Percentiles rank a stretch among this genome's conserved stretches.
Evolutionary conservation across 1,284 basidiomycete genomes (phyloP).

Genomic region (Apiotrichum sp.): DNA sequence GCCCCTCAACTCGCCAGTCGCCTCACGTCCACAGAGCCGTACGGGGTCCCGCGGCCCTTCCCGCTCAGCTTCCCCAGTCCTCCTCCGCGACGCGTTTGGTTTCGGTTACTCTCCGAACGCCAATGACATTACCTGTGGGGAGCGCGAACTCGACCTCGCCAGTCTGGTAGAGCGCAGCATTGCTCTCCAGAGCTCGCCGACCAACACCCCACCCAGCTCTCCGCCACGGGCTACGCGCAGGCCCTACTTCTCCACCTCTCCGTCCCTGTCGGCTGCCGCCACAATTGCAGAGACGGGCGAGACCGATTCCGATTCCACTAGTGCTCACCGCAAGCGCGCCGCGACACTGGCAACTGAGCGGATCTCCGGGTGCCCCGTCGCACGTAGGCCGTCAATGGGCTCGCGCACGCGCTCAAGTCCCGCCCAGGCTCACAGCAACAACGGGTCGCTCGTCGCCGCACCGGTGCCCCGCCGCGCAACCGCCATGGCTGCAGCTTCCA

Average conservation of each 20-base stretch:
- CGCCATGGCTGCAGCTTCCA: background rate
- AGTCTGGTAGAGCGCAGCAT: slow-evolving; percentile 17
- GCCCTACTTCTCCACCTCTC: slow-evolving; percentile 6
- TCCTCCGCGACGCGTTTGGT: background rate
- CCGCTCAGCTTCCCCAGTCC: background rate
- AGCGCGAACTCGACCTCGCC: slow-evolving; percentile 8
- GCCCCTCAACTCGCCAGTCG: background rate
- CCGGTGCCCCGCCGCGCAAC: slow-evolving; percentile 1
- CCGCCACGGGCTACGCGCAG: background rate
- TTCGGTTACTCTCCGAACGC: background rate
- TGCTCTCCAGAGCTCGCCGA: slow-evolving; percentile 11
- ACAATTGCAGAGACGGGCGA: background rate
- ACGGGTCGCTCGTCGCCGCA: background rate
- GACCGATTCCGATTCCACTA: background rate
- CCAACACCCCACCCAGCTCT: background rate
- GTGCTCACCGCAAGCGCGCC: background rate
- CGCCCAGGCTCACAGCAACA: background rate
- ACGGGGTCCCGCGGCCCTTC: background rate
- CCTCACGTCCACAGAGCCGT: background rate
- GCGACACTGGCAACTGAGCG: background rate
- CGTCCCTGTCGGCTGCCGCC: background rate
- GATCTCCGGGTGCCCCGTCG: too few relatives aligned
- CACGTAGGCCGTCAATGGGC: background rate
- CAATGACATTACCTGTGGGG: background rate
- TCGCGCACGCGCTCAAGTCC: background rate